Percentiles rank a stretch among this genome's conserved stretches.
These are phyloP conservation scores for Apiotrichum porosum DNA, from an alignment of 1,284 basidiomycete genomes.

Conservation along the genomic window DNA sequence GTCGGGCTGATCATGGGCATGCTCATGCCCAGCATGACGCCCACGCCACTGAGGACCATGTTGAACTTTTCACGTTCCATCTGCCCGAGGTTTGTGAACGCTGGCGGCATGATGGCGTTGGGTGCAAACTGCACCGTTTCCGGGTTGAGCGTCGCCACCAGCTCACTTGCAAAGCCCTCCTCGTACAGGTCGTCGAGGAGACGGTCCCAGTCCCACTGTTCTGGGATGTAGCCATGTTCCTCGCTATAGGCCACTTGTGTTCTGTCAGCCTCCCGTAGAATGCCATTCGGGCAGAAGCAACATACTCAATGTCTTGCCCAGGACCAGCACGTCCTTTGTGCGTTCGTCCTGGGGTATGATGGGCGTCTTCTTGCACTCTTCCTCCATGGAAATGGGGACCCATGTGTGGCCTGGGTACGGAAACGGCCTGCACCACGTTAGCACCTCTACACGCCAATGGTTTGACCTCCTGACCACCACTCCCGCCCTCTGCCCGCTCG, in stretches of 20 bases:
- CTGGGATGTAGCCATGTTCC: too few relatives aligned
- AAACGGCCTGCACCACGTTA: constrained; percentile 11
- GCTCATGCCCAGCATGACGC: constrained; percentile 42
- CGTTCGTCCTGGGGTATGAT: constrained; percentile 12
- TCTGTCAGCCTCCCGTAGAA: too few relatives aligned
- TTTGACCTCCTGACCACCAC: too few relatives aligned
- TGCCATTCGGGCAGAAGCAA: too few relatives aligned
- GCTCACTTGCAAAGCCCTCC: background rate
- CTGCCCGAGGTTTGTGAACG: constrained; percentile 22
- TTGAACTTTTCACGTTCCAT: constrained; percentile 28
- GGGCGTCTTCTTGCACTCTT: constrained; percentile 27
- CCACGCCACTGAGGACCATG: constrained; percentile 28
- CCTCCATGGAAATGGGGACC: constrained; percentile 38
- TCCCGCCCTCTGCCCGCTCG: too few relatives aligned
- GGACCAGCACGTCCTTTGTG: background rate
- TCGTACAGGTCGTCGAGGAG: too few relatives aligned
- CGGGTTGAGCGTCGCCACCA: background rate
- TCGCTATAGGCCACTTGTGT: too few relatives aligned
- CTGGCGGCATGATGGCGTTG: constrained; percentile 28
- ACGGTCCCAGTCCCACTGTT: too few relatives aligned
- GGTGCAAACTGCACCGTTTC: constrained; percentile 16
- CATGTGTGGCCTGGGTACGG: constrained; percentile 14
- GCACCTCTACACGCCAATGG: background rate
- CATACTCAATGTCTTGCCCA: constrained; percentile 6
- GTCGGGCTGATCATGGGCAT: constrained; percentile 37